Base-by-base conservation (phyloP, 164 flowering plant genomes). In the Vitis riparia region DNA sequence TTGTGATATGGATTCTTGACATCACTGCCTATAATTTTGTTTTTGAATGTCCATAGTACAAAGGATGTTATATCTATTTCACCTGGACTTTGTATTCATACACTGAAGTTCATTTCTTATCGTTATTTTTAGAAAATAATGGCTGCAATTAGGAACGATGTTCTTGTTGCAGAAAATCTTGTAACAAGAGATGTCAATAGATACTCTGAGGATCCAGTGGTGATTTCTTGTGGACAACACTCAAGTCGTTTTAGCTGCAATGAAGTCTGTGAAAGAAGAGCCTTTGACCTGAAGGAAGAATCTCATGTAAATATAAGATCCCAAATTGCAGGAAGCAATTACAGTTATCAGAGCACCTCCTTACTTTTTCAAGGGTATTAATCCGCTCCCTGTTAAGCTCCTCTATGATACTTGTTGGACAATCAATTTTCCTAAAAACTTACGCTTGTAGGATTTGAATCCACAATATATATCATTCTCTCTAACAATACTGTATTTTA, bases 331-430 rank as follows among this genome's bases (percentile, higher is more conserved):
- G 69, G 74, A 59, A 76, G 55, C 58, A 65, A 51, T 62, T 47
- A 56, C 59, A 70, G 53, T 51, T 48, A 63, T 71, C 65, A 67
- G 73, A 75, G 72, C 49, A 47, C 58, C 73, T 73, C 77, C 69
- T 70, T 78, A 76, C 65, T 88, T 81, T 78, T 85, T 73, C 80
- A 78, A 74, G 84, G 95, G 97, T 90, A 85, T 56, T 57, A 44
- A 37, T 73, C 15, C 61, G 44, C 65, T 27, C 7, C 11, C 50
- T 52, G 5, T 70, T 30, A 51, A 2, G 51, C 3, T 70, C 37
- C 32, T 55, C 9, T 61, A 3, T 51, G 23, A 23, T 11, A 5
- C 7, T 68, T 59, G 7, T 13, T 60, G 3, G 44, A 37, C 7
- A 37, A 37, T 37, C 44, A 37, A 37, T 37, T 37, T 37, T 37